phyloP scores from a whole-genome alignment of 495 filamentous ascomycete genomes.

The Penicillium parvum region DNA sequence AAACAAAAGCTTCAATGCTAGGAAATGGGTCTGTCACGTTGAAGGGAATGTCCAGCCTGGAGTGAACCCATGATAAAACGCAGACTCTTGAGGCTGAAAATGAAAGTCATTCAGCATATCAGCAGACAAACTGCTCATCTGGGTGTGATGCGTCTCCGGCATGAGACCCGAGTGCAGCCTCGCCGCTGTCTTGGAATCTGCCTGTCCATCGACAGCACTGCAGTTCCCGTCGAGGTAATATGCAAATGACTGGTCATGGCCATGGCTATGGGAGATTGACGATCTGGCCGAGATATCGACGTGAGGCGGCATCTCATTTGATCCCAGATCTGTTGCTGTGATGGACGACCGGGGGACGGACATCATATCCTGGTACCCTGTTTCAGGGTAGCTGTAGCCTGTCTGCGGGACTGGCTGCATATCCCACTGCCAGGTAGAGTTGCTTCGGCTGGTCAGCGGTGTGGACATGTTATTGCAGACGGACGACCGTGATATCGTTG shows the following conservation, averaged over 20 bases:
- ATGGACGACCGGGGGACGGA: conserved; percentile 18
- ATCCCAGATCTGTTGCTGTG: conserved; percentile 10
- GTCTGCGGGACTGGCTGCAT: conserved; percentile 23
- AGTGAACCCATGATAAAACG: conserved; percentile 25
- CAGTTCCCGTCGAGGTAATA: conserved; percentile 18
- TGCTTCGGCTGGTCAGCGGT: conserved; percentile 16
- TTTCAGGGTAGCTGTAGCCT: conserved; percentile 22
- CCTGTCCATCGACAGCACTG: conserved; percentile 9
- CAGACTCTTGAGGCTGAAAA: conserved; percentile 22
- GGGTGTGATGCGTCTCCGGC: conserved; percentile 15
- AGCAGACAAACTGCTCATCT: conserved; percentile 19
- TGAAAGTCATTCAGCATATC: conserved; percentile 29
- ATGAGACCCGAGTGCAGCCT: conserved; percentile 14
- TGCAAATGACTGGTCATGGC: conserved; percentile 12
- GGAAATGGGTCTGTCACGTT: conserved; percentile 16
- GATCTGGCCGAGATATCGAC: conserved; percentile 11
- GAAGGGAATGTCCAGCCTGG: conserved; percentile 33
- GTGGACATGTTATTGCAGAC: conserved; percentile 19
- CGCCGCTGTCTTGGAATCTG: conserved; percentile 15
- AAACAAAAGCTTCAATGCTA: background rate
- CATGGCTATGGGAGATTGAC: conserved; percentile 4
- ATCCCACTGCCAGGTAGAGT: conserved; percentile 34
- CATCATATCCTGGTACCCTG: conserved; percentile 24
- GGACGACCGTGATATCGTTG: conserved; percentile 8
- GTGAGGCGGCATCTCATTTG: conserved; percentile 21